Base-by-base conservation (phyloP, 495 filamentous ascomycete genomes). In the Saxispiralis lemnorum region DNA sequence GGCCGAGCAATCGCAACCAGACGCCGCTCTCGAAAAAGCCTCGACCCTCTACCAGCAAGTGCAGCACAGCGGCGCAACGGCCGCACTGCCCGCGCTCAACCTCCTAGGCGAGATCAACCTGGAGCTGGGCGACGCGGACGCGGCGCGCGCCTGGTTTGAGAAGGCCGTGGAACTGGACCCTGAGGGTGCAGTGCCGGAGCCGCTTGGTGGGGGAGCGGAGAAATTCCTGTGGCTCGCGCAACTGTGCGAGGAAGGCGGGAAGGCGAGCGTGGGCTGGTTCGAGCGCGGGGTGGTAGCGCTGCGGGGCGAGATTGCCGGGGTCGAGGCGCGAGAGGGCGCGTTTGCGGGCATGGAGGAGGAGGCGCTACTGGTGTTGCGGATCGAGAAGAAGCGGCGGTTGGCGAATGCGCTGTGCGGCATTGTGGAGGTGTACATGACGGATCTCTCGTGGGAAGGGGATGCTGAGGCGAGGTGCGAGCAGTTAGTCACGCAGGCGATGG, bases 171-270 rank as follows among this genome's bases (percentile, higher is more conserved):
- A 69, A 7, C 60, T 82, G 10, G 92, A 96, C 57, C 72, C 76
- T 6, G 71, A 78, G 41, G 88, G 88, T 2, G 59, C 55, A 34
- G 59, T 69, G 41, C 64, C 71, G 2, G 67, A 75, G 41, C 63
- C 67, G 3, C 64, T 74, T 35, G 84, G 83, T 14, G 83, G 82
- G 7, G 92, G 87, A 0, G 75, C 86, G 0, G 89, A 95, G 54
- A 96, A 94, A 60, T 96, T 96, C 57, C 64, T 99, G 1, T 95
- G 85, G 77, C 68, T 96, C 19, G 89, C 92, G 35, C 92, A 99
- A 61, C 69, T 99, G 56, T 81, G 78, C 58, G 82, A 89, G 41
- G 71, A 82, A 41, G 89, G 89, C 31, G 92, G 89, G 2, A 55
- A 68, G 42, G 81, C 83, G 47, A 93, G 84, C 54, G 78, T 96